These are phyloP conservation scores for Apostasia shenzhenica DNA, from an alignment of 106 monocot species.

Conservation along the genomic window DNA sequence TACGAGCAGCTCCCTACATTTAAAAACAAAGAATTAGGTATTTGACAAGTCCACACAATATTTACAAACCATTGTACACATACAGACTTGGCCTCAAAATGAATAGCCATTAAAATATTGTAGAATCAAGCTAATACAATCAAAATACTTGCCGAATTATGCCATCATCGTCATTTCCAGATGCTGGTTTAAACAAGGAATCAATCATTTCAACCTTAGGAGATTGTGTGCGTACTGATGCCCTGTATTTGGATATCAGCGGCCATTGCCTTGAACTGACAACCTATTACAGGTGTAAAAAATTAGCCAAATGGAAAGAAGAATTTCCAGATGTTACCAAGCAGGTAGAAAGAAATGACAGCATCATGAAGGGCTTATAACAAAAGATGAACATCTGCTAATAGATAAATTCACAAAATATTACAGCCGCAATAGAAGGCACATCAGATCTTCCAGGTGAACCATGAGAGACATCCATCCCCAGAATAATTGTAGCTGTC, in stretches of 20 bases:
- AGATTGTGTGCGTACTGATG: conserved; percentile 74
- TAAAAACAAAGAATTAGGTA: background rate
- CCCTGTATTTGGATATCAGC: conserved; percentile 74
- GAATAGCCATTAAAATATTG: background rate
- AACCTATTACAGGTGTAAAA: conserved; percentile 42
- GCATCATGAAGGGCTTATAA: no score
- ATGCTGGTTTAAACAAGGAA: conserved; percentile 63
- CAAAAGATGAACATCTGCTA: no score
- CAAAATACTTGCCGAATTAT: conserved; percentile 39
- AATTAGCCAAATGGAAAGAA: background rate
- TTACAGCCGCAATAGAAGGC: conserved; percentile 73
- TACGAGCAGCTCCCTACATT: conserved; percentile 55
- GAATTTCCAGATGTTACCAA: background rate
- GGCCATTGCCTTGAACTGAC: conserved; percentile 94
- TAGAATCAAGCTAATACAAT: background rate
- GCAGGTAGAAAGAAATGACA: background rate
- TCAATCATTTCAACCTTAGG: conserved; percentile 96
- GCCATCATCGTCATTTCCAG: conserved; percentile 46
- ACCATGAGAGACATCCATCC: conserved; percentile 42
- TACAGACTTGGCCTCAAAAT: no score
- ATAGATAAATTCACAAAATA: background rate
- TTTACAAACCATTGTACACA: no score
- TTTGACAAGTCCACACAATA: no score
- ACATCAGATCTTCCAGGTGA: conserved; percentile 58
- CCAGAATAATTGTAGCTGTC: conserved; percentile 15